Evolutionary conservation across 2,329 filamentous ascomycete species (phyloP).

Genomic region (Fusarium pseudograminearum): DNA sequence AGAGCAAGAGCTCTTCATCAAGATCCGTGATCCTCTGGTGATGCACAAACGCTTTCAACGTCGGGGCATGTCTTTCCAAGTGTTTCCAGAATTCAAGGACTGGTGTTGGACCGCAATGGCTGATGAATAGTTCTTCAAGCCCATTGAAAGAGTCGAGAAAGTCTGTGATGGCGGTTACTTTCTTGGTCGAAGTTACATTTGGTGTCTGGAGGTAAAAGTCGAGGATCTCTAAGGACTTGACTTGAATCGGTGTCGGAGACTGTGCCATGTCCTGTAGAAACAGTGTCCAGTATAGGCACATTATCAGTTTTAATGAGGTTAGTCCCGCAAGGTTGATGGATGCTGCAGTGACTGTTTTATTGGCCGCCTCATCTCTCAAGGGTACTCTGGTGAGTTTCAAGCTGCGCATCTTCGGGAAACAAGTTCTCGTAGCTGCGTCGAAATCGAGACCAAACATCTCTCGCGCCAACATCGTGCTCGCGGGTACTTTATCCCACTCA

Average conservation of each 20-base stretch:
- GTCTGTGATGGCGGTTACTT: rapidly evolving
- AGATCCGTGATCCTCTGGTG: neutral
- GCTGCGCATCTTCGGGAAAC: neutral
- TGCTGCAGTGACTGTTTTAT: neutral
- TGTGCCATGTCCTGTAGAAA: neutral
- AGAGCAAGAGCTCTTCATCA: neutral
- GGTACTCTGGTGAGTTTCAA: neutral
- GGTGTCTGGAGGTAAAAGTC: neutral
- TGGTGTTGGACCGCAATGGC: neutral
- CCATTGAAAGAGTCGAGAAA: neutral
- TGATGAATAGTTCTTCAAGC: neutral
- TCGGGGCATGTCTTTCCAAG: neutral
- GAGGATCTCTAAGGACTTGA: neutral
- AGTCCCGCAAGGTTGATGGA: neutral
- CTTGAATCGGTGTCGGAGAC: rapidly evolving
- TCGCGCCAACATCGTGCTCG: neutral
- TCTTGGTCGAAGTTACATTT: neutral
- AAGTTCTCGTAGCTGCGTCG: rapidly evolving
- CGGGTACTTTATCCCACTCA: neutral
- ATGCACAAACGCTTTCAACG: neutral
- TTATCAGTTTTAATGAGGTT: neutral
- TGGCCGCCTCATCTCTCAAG: neutral
- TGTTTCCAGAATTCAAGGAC: conserved; percentile 1
- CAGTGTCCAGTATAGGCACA: neutral
- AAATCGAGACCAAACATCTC: neutral